These are phyloP conservation scores for Phaeophleospora eucalypticola DNA, from an alignment of 2,329 filamentous ascomycete species.

Conservation along the genomic window DNA sequence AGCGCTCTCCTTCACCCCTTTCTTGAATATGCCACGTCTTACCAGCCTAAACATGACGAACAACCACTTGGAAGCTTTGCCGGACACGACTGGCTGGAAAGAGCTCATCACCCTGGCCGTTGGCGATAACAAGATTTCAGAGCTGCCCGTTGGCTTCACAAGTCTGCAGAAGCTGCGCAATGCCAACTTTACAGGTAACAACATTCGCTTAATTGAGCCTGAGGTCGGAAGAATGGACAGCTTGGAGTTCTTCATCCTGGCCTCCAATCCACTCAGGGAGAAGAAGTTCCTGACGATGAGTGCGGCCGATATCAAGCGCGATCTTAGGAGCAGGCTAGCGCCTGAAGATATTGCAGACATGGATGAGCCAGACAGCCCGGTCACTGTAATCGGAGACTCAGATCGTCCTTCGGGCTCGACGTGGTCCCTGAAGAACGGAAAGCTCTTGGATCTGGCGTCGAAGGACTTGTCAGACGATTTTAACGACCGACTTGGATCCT, in stretches of 20 bases:
- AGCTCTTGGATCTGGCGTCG: slow-evolving; percentile 40
- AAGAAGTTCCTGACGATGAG: slow-evolving; percentile 78
- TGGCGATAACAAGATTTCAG: slow-evolving; percentile 74
- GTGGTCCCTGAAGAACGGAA: slow-evolving; percentile 31
- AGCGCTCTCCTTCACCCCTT: slow-evolving; percentile 45
- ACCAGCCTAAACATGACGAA: slow-evolving; percentile 72
- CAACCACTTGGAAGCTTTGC: slow-evolving; percentile 72
- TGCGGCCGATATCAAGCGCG: slow-evolving; percentile 75
- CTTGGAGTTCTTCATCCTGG: slow-evolving; percentile 69
- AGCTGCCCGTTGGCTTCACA: slow-evolving; percentile 72
- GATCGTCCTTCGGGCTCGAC: slow-evolving; percentile 3
- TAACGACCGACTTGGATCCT: slow-evolving; percentile 38
- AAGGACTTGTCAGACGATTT: slow-evolving; percentile 38
- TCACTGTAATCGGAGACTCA: slow-evolving; percentile 22
- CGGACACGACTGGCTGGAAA: slow-evolving; percentile 69
- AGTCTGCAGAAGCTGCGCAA: slow-evolving; percentile 64
- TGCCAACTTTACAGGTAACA: slow-evolving; percentile 81
- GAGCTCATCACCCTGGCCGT: slow-evolving; percentile 69
- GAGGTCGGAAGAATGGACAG: slow-evolving; percentile 75
- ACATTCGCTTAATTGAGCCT: slow-evolving; percentile 70
- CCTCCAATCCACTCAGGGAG: slow-evolving; percentile 86
- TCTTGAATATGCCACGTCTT: slow-evolving; percentile 64
- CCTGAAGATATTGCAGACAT: slow-evolving; percentile 45
- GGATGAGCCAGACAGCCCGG: slow-evolving; percentile 19
- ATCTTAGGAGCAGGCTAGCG: slow-evolving; percentile 63